These are phyloP conservation scores for Lentinula raphanica DNA, from an alignment of 768 basidiomycete genomes.

Conservation along the genomic window DNA sequence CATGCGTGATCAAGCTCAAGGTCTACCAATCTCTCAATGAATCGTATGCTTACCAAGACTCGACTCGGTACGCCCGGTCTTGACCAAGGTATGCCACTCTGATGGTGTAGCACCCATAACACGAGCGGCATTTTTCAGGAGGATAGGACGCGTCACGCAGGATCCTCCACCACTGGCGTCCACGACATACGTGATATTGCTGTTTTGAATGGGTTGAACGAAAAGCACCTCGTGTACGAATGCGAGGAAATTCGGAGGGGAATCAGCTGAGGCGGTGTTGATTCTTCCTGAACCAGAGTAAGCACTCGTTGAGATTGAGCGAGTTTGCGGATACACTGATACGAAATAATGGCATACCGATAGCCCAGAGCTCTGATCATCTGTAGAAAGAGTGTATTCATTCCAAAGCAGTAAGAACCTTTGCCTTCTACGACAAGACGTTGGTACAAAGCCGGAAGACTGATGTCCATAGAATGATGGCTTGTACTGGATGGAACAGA, in stretches of 20 bases:
- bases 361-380: constrained; percentile 25
- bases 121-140: constrained; percentile 11
- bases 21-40: neutral
- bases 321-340: neutral
- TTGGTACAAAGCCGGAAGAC: constrained; percentile 16
- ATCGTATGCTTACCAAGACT: constrained; percentile 10
- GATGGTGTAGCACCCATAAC: constrained; percentile 15
- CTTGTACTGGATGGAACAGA: constrained; percentile 12
- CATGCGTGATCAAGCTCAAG: too few relatives aligned
- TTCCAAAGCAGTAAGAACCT: constrained; percentile 26
- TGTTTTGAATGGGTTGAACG: constrained; percentile 15
- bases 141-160: constrained; percentile 14
- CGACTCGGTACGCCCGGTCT: constrained; percentile 11
- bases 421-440: constrained; percentile 20
- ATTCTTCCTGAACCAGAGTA: constrained; percentile 15
- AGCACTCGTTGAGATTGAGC: constrained; percentile 3
- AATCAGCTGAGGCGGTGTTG: constrained; percentile 11
- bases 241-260: constrained; percentile 8
- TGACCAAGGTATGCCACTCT: constrained; percentile 12
- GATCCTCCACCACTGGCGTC: constrained; percentile 14
- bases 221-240: constrained; percentile 19
- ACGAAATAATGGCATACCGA: constrained; percentile 12
- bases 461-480: constrained; percentile 23
- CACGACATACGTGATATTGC: constrained; percentile 17
- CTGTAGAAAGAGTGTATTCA: constrained; percentile 21